These are phyloP conservation scores for Salvia hispanica DNA, from an alignment of 257 asterid genomes.

Conservation along the genomic window DNA sequence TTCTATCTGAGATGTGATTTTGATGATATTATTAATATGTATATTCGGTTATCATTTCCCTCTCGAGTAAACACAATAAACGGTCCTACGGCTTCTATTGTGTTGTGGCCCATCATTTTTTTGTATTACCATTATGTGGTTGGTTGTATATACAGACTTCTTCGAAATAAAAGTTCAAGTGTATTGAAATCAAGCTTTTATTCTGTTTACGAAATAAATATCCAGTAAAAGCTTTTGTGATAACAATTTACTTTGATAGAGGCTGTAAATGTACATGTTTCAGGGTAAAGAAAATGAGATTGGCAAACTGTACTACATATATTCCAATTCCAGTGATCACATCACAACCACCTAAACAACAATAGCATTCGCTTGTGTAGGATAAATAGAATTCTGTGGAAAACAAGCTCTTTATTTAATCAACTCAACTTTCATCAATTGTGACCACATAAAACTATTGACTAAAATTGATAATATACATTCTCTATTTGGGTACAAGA, in stretches of 20 bases:
- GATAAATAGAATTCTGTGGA: neutral
- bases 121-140: neutral
- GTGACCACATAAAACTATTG: slow-evolving; percentile 10
- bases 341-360: neutral
- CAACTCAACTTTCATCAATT: slow-evolving; percentile 9
- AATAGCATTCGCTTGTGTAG: neutral
- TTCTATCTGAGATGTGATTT: slow-evolving; percentile 81
- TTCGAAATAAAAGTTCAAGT: neutral
- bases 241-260: no score
- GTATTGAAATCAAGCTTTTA: neutral
- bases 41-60: slow-evolving; percentile 28
- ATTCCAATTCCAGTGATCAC: neutral
- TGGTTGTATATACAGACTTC: slow-evolving; percentile 37
- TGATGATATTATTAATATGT: neutral
- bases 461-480: slow-evolving; percentile 36
- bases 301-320: neutral
- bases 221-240: no score
- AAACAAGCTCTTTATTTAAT: slow-evolving; percentile 14
- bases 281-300: no score
- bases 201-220: neutral
- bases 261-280: no score
- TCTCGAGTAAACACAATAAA: slow-evolving; percentile 37
- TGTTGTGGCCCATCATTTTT: slow-evolving; percentile 30
- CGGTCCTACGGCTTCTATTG: slow-evolving; percentile 27
- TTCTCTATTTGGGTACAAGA: slow-evolving; percentile 28